Base-by-base conservation (phyloP, 495 filamentous ascomycete genomes). In the Apiosordaria backusii region DNA sequence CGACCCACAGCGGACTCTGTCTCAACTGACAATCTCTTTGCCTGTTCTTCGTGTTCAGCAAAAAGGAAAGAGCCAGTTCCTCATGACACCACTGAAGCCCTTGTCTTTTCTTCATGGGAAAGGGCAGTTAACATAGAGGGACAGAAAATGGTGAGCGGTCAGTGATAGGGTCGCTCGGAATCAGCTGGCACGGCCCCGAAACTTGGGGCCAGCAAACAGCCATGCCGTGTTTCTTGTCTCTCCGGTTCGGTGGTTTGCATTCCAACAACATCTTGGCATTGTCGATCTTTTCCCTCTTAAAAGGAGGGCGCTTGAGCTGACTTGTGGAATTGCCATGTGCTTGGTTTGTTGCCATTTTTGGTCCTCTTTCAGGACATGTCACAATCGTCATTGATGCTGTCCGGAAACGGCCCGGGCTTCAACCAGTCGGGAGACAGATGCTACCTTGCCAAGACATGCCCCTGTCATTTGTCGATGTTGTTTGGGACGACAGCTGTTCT, bases 181-280 rank as follows among this genome's bases (percentile, higher is more conserved):
- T 45, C 6, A 13, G 3, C 35, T 4, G 16, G 23, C 18, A 57
- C 18, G 6, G 23, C 53, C 19, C 19, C 5, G 5, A 57, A 19
- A 22, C 53, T 21, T 24, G 23, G 23, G 19, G 2, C 53, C 53
- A 25, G 57, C 24, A 59, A 59, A 25, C 57, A 9, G 57, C 57
- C 22, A 24, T 21, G 35, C 35, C 35, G 21, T 55, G 53, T 21
- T 55, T 24, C 10, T 15, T 55, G 19, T 55, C 53, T 1, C n/a
- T 55, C 53, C n/a, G 13, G 22, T 6, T 24, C 53, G 19, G 18
- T 21, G n/a, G 19, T 21, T 55, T 55, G n/a, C 53, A 55, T 24
- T 24, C 53, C n/a, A 55, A 24, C 53, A 55, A 18, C 53, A 24
- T 55, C 57, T 59, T 59, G 57, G 57, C 57, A 23, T 25, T 18